These are phyloP conservation scores for Biscogniauxia sp. DNA, from an alignment of 2,329 filamentous ascomycete species.

Conservation along the genomic window DNA sequence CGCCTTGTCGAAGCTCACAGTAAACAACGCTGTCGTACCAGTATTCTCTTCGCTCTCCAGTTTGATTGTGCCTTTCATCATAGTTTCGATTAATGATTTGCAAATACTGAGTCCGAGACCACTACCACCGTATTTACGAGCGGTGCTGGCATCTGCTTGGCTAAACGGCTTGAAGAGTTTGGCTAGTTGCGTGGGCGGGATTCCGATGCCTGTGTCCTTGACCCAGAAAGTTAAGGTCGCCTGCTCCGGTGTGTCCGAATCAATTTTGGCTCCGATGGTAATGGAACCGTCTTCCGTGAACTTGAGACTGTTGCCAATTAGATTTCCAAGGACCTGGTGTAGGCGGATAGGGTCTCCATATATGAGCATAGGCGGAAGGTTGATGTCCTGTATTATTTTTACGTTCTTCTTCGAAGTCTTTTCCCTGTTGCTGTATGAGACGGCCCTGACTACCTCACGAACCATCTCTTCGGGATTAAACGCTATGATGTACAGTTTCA, in stretches of 20 bases:
- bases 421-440: slow-evolving; percentile 64
- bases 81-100: slow-evolving; percentile 89
- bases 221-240: slow-evolving; percentile 83
- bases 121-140: slow-evolving; percentile 87
- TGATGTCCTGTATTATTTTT: slow-evolving; percentile 67
- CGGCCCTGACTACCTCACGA: slow-evolving; percentile 63
- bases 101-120: slow-evolving; percentile 90
- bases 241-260: slow-evolving; percentile 66
- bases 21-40: slow-evolving; percentile 75
- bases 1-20: slow-evolving; percentile 81
- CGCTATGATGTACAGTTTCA: slow-evolving; percentile 73
- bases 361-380: slow-evolving; percentile 69
- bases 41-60: slow-evolving; percentile 72
- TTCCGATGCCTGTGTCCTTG: slow-evolving; percentile 86
- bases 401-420: slow-evolving; percentile 62
- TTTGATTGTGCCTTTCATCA: slow-evolving; percentile 83
- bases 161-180: slow-evolving; percentile 92
- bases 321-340: slow-evolving; percentile 72
- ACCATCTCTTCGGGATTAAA: slow-evolving; percentile 68
- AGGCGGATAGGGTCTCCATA: slow-evolving; percentile 65
- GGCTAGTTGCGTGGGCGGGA: slow-evolving; percentile 75
- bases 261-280: slow-evolving; percentile 74
- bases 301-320: slow-evolving; percentile 91
- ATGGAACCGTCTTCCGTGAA: slow-evolving; percentile 87
- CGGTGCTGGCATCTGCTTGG: slow-evolving; percentile 87